Evolutionary conservation across 441 rosid species (phyloP).

Genomic region (Syzygium syzygioides): DNA sequence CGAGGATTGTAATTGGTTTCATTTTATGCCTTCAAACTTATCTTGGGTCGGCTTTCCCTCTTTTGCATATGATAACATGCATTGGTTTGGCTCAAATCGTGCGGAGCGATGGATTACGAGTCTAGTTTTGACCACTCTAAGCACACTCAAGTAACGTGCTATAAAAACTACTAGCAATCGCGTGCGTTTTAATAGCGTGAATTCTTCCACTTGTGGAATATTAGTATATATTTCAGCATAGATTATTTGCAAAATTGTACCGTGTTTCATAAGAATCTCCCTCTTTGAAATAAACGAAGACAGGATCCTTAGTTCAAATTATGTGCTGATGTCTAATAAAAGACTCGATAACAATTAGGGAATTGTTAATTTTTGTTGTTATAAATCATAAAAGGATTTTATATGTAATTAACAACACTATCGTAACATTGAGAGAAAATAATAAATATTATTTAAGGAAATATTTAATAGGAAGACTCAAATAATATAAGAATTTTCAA

Average conservation of each 20-base stretch:
- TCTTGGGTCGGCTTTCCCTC: no score
- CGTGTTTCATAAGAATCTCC: neutral
- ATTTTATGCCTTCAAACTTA: neutral
- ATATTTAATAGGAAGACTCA: neutral
- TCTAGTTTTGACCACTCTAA: neutral
- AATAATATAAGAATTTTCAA: neutral
- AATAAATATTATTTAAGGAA: neutral
- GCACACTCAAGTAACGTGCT: neutral
- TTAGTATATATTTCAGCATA: neutral
- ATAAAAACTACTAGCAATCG: neutral
- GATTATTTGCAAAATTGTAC: neutral
- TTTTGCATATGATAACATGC: accelerated
- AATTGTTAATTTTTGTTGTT: neutral
- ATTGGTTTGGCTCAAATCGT: neutral
- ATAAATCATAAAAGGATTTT: neutral
- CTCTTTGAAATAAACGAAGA: neutral
- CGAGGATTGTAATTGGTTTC: neutral
- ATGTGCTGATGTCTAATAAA: neutral
- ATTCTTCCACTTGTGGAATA: neutral
- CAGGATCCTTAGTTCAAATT: neutral
- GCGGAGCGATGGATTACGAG: neutral
- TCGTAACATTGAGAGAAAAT: no score
- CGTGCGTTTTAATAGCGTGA: neutral
- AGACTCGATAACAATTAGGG: neutral
- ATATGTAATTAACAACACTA: neutral